Evolutionary conservation across 352 stramenopile genomes (phyloP).

Genomic region (Phytophthora lateralis): DNA sequence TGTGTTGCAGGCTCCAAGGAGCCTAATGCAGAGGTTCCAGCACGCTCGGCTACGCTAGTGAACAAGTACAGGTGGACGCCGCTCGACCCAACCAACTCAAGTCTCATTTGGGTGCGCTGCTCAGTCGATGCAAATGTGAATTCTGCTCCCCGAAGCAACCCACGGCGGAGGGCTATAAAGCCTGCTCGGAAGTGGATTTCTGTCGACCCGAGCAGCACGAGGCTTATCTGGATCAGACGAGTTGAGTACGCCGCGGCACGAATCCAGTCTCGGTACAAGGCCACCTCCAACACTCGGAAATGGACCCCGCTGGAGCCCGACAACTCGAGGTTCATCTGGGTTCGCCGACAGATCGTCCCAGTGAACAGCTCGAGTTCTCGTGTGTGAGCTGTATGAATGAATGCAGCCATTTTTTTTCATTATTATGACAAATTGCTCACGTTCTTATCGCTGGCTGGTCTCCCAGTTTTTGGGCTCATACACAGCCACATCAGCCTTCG

Average conservation of each 20-base stretch:
- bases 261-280: conserved; percentile 29
- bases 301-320: conserved; percentile 22
- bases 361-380: conserved; percentile 8
- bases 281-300: conserved; percentile 10
- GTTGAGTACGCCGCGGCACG: conserved; percentile 12
- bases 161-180: conserved; percentile 7
- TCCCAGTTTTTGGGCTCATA: conserved; percentile 69
- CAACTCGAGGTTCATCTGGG: conserved; percentile 20
- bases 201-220: conserved; percentile 24
- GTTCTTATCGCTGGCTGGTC: conserved; percentile 55
- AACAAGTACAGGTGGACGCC: conserved; percentile 18
- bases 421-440: conserved; percentile 6
- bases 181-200: conserved; percentile 17
- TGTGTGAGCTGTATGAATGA: conserved; percentile 1
- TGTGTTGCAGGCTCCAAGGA: no score
- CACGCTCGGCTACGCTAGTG: neutral
- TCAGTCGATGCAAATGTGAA: conserved; percentile 9
- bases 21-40: neutral
- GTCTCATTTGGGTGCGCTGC: conserved; percentile 24
- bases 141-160: conserved; percentile 12
- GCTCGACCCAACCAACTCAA: conserved; percentile 27
- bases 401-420: conserved; percentile 5
- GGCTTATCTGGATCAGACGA: conserved; percentile 26
- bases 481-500: conserved; percentile 67
- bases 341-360: conserved; percentile 8